These are phyloP conservation scores for Sclerotinia trifoliorum DNA, from an alignment of 2,329 filamentous ascomycete genomes.

Conservation along the genomic window DNA sequence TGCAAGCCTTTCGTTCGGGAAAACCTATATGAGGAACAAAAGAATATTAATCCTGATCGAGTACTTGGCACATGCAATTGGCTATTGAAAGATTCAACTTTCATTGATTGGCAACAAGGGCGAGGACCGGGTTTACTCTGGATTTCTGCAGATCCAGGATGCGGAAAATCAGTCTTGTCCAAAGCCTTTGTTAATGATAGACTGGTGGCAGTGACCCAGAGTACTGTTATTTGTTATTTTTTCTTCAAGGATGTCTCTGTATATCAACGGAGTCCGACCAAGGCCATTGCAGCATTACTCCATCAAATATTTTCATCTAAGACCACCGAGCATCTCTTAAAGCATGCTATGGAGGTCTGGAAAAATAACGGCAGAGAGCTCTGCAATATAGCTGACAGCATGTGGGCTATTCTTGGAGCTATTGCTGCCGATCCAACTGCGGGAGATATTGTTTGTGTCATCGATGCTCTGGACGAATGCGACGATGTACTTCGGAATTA, in stretches of 20 bases:
- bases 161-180: conserved; percentile 14
- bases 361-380: background rate
- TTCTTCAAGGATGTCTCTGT: conserved; percentile 9
- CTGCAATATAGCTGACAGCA: background rate
- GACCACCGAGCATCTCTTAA: background rate
- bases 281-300: background rate
- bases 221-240: background rate
- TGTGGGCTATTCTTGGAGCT: conserved; percentile 5
- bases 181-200: background rate
- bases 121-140: background rate
- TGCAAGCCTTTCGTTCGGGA: background rate
- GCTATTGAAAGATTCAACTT: background rate
- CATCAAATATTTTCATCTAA: conserved; percentile 14
- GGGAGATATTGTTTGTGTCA: conserved; percentile 15
- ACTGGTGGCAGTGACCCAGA: background rate
- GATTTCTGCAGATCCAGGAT: conserved; percentile 12
- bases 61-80: background rate
- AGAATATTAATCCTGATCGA: background rate
- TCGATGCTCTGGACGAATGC: conserved; percentile 21
- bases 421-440: background rate
- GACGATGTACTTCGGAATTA: background rate
- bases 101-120: background rate
- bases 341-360: background rate
- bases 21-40: conserved; percentile 7
- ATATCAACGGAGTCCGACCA: background rate